Percentiles rank a stretch among this genome's conserved stretches.
Conservation (phyloP, 2,329 filamentous ascomycete species). For the Epichloe gansuensis region DNA sequence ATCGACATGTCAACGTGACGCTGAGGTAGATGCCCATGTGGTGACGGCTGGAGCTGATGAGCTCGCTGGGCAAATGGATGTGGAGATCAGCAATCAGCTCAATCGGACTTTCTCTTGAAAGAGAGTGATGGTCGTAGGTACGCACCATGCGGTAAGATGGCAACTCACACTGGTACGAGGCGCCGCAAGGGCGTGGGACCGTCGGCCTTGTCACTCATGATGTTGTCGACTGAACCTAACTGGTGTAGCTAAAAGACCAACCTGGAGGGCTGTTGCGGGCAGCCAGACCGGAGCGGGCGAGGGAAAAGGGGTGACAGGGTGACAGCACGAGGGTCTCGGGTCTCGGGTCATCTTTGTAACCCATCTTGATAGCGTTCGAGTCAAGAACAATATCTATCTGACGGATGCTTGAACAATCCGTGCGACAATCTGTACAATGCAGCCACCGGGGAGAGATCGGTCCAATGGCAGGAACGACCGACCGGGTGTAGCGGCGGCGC, state of each 20-base stretch:
- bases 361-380: too few relatives aligned
- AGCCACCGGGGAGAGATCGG: too few relatives aligned
- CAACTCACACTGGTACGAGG: not conserved
- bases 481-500: too few relatives aligned
- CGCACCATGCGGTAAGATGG: not conserved
- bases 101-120: not conserved
- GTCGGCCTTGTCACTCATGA: not conserved
- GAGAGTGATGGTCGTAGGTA: too few relatives aligned
- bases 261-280: not conserved
- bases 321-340: too few relatives aligned
- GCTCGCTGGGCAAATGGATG: conserved; percentile 23
- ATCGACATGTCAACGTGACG: conserved; percentile 34
- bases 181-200: not conserved
- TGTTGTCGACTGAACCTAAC: not conserved
- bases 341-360: too few relatives aligned
- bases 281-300: too few relatives aligned
- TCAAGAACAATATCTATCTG: too few relatives aligned
- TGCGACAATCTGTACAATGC: too few relatives aligned
- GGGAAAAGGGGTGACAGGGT: too few relatives aligned
- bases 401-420: too few relatives aligned
- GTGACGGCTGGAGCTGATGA: conserved; percentile 34
- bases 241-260: not conserved
- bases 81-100: conserved; percentile 3
- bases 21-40: conserved; percentile 34
- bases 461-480: too few relatives aligned